Evolutionary conservation across 2,329 filamentous ascomycete genomes (phyloP), one percentile per base, ranked within the genome.

Genomic region (Erysiphe pulchra): DNA sequence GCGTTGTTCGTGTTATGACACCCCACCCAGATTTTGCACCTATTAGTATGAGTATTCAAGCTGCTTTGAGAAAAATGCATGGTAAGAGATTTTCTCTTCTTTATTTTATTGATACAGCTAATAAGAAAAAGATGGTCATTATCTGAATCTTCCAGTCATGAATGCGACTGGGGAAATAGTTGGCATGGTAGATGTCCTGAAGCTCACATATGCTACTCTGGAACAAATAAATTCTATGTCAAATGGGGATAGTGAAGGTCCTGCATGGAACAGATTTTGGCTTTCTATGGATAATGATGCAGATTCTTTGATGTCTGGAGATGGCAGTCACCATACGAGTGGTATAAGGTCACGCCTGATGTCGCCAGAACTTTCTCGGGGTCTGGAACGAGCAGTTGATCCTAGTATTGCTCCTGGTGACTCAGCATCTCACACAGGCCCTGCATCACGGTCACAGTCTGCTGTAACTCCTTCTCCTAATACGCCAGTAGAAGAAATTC

Each of bases 191-290:
- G 90, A 98, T 62, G 90, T 98, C 48, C 73, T 98, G 50, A 95
- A 95, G 66, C 71, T 98, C 57, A 98, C 90, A 18, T 98, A 98
- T 62, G 90, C 90, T 44, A 98, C 90, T 5, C 71, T 98, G 45
- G 90, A 98, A 63, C 87, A 94, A 66, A 85, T 92, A 63, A 95
- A 95, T 66, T 85, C 83, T 48, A 95, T 98, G 78, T 77, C 73
- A 37, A 85, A 77, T 45, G 73, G 74, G 38, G 87, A 93, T 58
- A 84, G 75, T 54, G 90, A 98, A 63, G 90, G 90, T 0, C 90
- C 90, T 5, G 90, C 90, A 7, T 98, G 90, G 90, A 95, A 94
- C 67, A 98, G 95, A 63, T 98, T 98, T 66, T 98, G 90, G 90
- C 69, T 95, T 53, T 95, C 90, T 0, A 77, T 98, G 55, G 74